phyloP scores from a whole-genome alignment of 768 basidiomycete genomes.

The Tricholoma furcatifolium region DNA sequence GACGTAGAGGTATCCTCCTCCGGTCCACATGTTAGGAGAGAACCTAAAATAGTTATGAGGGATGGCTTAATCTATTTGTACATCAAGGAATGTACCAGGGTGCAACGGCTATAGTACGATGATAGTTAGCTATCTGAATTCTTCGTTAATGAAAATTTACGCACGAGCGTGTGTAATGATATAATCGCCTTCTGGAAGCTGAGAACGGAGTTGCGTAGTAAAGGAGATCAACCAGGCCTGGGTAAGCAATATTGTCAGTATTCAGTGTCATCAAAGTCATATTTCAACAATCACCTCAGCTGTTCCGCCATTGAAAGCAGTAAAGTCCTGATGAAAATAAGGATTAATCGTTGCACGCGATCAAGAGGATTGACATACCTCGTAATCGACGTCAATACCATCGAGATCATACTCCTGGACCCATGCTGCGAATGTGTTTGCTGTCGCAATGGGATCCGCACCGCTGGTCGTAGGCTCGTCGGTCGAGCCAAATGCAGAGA shows the following conservation, averaged over 20 bases:
- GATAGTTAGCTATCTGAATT: background rate
- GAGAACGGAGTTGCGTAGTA: constrained; percentile 46
- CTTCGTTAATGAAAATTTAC: constrained; percentile 12
- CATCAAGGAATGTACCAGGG: constrained; percentile 32
- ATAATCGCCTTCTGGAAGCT: constrained; percentile 48
- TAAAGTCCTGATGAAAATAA: constrained; percentile 56
- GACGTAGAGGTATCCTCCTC: constrained; percentile 57
- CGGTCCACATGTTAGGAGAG: constrained; percentile 36
- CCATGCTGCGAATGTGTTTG: constrained; percentile 64
- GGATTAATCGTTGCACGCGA: background rate
- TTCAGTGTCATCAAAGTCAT: background rate
- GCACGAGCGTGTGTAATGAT: constrained; percentile 58
- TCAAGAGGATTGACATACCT: constrained; percentile 28
- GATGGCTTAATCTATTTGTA: background rate
- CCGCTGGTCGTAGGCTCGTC: constrained; percentile 56
- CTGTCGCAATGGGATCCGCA: constrained; percentile 60
- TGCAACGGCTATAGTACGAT: constrained; percentile 39
- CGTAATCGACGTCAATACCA: constrained; percentile 77
- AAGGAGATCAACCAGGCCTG: constrained; percentile 54
- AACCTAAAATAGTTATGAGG: constrained; percentile 32
- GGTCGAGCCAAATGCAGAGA: constrained; percentile 61
- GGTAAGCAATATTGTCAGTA: background rate
- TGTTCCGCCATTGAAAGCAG: constrained; percentile 50
- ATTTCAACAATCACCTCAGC: constrained; percentile 42
- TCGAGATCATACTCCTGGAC: constrained; percentile 62